Evolutionary conservation across 2,329 filamentous ascomycete species (phyloP), one percentile per base, ranked within the genome.

Genomic region (Mariannaea sp.): DNA sequence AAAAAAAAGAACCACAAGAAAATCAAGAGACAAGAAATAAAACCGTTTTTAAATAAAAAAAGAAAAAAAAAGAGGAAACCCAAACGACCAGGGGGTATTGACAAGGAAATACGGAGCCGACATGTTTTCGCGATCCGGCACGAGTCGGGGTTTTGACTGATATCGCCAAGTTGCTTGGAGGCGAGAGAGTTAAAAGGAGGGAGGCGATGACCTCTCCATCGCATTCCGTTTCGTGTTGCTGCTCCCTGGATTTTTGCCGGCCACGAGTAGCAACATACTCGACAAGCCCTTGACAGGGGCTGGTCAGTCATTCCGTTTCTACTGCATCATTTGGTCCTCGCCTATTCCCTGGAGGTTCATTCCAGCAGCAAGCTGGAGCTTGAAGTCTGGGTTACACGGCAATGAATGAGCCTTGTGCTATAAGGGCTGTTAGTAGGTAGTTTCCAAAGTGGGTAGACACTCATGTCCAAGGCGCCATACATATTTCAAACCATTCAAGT

Each of bases 401-500:
- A 91, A 88, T 10, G 91, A 94, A 71, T 97, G 88, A 58, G 87
- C 84, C 73, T 90, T 90, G 76, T 87, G 84, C 83, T 86, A 56
- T 62, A 26, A 19, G 10, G 5, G 22, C 14, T 55, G 67, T 80
- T 63, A 78, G 73, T 54, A 50, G 14, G 40, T 24, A n/a, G n/a
- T n/a, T n/a, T n/a, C n/a, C n/a, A n/a, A n/a, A n/a, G n/a, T n/a
- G n/a, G n/a, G n/a, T n/a, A n/a, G n/a, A n/a, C n/a, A n/a, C 53
- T 24, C 5, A 30, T 19, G 5, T n/a, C 16, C 22, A n/a, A n/a
- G 10, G 16, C 17, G 33, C 9, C 84, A 74, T 75, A 87, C 84
- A 70, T 99, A 99, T 85, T 99, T 99, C 58, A 99, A 83, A 6
- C 94, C 94, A 73, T 99, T 99, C 56, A 99, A 75, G 70, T 99